Base-by-base conservation (phyloP, 2,329 filamentous ascomycete genomes). In the Cladosporium sp. region DNA sequence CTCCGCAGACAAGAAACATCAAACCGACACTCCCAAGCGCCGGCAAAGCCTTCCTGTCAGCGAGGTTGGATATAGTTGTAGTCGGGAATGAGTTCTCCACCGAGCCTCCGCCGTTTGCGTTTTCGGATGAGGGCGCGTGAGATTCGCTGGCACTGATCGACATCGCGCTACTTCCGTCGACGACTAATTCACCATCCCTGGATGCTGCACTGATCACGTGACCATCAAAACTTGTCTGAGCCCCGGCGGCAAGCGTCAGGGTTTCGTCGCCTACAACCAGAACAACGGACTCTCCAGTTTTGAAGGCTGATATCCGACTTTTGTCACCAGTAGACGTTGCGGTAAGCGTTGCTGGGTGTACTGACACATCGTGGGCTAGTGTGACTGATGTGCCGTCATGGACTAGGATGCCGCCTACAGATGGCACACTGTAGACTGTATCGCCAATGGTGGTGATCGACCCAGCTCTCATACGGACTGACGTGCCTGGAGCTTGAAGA, bases 331-430 rank as follows among this genome's bases (percentile, higher is more conserved):
- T 24, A 24, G 24, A 24, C 24, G 24, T 24, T 24, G 24, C 24
- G 24, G 24, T 24, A 24, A 24, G 24, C 24, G 24, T 24, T 24
- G 24, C 24, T 24, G 24, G 24, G 24, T 24, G 24, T 24, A 24
- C 24, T 24, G 24, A 24, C 24, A 24, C 10, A 44, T n/a, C 24
- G 21, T 14, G 57, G 28, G 18, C 15, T 3, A 64, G 32, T 5
- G 60, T 64, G 30, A 64, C 4, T n/a, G 49, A 21, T 8, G 32
- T 55, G 7, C 60, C 60, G n/a, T 55, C 60, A 7, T 54, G 15
- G n/a, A 64, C 60, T 10, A 64, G 12, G 12, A 51, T 54, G 24
- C 24, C 15, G 2, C 52, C 52, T 4, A 14, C 21, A 3, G 28
- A n/a, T 11, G 26, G 34, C 44, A 54, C 58, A 24, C 55, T 65